A percentile compares a stretch with the other conserved stretches of the same genome.
These are phyloP conservation scores for Emericellopsis terricola DNA, from an alignment of 495 filamentous ascomycete genomes.

Conservation along the genomic window DNA sequence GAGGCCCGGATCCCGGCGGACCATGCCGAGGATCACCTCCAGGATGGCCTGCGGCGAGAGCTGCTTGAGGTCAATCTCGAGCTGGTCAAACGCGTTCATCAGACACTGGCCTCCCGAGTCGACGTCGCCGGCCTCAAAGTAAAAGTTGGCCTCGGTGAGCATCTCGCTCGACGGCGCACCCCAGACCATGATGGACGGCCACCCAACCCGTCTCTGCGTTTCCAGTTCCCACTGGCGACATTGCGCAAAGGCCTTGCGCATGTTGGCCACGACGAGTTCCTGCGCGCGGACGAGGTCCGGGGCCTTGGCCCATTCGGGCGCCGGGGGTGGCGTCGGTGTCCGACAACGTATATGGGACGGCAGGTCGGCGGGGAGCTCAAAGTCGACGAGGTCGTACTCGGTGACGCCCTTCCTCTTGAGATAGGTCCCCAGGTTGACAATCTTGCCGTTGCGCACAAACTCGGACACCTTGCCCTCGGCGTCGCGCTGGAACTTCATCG, in stretches of 20 bases:
- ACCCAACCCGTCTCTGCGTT: slow-evolving; percentile 1
- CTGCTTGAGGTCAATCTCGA: slow-evolving; percentile 2
- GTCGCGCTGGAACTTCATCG: slow-evolving; percentile 17
- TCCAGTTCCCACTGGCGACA: slow-evolving; percentile 4
- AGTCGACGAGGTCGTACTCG: slow-evolving; percentile 17
- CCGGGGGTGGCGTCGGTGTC: slow-evolving; percentile 12
- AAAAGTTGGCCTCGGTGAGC: slow-evolving; percentile 2
- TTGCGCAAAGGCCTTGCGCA: slow-evolving; percentile 4
- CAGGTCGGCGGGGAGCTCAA: slow-evolving; percentile 13
- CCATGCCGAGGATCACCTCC: slow-evolving; percentile 4
- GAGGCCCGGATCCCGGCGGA: slow-evolving; percentile 3
- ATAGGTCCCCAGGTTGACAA: slow-evolving; percentile 17
- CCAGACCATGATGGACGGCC: slow-evolving; percentile 3
- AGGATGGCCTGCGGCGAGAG: slow-evolving; percentile 3
- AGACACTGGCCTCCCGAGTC: slow-evolving; percentile 3
- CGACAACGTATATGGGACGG: slow-evolving; percentile 16
- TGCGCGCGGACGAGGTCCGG: slow-evolving; percentile 4
- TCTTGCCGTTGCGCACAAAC: slow-evolving; percentile 16
- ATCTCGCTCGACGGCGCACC: slow-evolving; percentile 3
- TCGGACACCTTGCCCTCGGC: slow-evolving; percentile 17
- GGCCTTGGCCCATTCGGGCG: background rate
- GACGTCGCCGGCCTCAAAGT: slow-evolving; percentile 2
- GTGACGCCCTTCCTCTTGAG: slow-evolving; percentile 19
- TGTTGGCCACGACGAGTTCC: slow-evolving; percentile 3
- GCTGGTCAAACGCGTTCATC: slow-evolving; percentile 4